A percentile compares a stretch with the other conserved stretches of the same genome.
Evolutionary conservation across 148 eudicot species (phyloP).

Genomic region (Chenopodium quinoa): DNA sequence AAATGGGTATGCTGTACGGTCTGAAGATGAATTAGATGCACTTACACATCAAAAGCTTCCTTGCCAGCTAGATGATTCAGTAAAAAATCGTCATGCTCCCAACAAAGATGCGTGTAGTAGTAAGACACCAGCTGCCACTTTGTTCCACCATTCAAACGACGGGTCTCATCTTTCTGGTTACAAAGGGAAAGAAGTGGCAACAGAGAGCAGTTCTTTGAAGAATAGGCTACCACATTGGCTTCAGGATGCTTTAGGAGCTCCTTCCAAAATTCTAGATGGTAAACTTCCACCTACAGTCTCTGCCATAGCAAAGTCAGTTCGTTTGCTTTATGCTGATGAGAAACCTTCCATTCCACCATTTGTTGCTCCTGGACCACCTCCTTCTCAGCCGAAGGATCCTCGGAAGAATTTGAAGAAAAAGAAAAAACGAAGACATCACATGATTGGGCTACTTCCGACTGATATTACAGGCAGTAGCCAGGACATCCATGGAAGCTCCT

Average conservation of each 20-base stretch:
- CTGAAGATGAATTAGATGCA: conserved; percentile 31
- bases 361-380: conserved; percentile 69
- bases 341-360: conserved; percentile 80
- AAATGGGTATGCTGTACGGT: conserved; percentile 35
- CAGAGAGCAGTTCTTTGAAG: conserved; percentile 43
- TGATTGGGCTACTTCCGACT: conserved; percentile 19
- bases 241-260: conserved; percentile 74
- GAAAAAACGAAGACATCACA: conserved; percentile 40
- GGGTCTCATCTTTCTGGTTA: conserved; percentile 23
- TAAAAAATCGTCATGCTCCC: conserved; percentile 30
- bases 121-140: conserved; percentile 28
- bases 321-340: conserved; percentile 67
- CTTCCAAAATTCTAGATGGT: conserved; percentile 43
- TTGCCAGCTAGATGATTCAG: conserved; percentile 39
- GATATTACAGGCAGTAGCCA: conserved; percentile 42
- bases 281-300: conserved; percentile 79
- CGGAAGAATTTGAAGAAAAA: conserved; percentile 47
- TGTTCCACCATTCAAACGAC: conserved; percentile 31
- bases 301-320: conserved; percentile 82
- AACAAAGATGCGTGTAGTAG: conserved; percentile 25
- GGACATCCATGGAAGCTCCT: conserved; percentile 23
- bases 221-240: conserved; percentile 96
- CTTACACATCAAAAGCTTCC: conserved; percentile 36
- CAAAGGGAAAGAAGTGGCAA: conserved; percentile 55
- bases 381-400: conserved; percentile 78